A percentile compares a stretch with the other conserved stretches of the same genome.
Conservation (phyloP, 1,284 basidiomycete species). For the Pterulicium gracile region DNA sequence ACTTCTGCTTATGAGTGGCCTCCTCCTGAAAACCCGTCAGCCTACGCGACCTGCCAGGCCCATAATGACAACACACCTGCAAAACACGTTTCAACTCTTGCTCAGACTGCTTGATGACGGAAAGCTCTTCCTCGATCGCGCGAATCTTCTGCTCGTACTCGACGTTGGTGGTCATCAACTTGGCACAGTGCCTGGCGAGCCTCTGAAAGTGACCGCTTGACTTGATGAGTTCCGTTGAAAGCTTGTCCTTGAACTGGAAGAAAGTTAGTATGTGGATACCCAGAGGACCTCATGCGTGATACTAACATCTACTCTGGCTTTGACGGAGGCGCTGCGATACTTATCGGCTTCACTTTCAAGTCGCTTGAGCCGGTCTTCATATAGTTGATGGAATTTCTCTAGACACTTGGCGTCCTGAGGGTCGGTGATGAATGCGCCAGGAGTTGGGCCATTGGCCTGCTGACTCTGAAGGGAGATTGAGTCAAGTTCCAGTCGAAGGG, state of each 20-base stretch:
- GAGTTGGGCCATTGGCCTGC: too few species aligned
- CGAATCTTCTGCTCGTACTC: constrained; percentile 27
- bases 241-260: constrained; percentile 30
- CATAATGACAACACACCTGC: constrained; percentile 24
- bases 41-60: constrained; percentile 4
- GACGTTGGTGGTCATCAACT: constrained; percentile 24
- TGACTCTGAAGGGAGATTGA: too few species aligned
- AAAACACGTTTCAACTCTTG: constrained; percentile 36
- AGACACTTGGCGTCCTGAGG: too few species aligned
- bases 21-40: constrained; percentile 16
- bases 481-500: too few species aligned
- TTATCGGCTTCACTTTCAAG: background rate
- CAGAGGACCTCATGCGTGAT: too few species aligned
- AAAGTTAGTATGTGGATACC: constrained; percentile 7
- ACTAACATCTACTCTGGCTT: background rate
- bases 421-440: too few species aligned
- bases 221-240: constrained; percentile 29
- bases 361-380: background rate
- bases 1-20: constrained; percentile 33
- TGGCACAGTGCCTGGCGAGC: constrained; percentile 33
- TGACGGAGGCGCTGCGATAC: background rate
- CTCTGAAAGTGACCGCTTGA: constrained; percentile 39
- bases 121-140: constrained; percentile 29
- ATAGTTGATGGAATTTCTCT: background rate
- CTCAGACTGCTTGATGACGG: constrained; percentile 24